These are phyloP conservation scores for Metschnikowia shivogae DNA, from an alignment of 805 yeast species.

Conservation along the genomic window DNA sequence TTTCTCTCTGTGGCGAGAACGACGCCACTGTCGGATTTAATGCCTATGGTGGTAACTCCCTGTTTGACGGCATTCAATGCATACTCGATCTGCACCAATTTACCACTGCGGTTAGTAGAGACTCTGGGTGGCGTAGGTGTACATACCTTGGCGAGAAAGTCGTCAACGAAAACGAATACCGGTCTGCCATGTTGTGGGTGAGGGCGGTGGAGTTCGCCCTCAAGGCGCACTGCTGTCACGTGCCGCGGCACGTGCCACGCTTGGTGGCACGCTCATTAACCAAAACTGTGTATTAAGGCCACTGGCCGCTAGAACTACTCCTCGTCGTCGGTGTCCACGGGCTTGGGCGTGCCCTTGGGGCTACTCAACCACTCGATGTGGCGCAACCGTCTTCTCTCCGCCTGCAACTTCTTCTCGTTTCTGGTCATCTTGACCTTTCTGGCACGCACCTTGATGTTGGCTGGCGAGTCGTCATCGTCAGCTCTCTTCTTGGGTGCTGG, in stretches of 20 bases:
- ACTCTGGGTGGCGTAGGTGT: slow-evolving; percentile 33
- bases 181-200: slow-evolving; percentile 72
- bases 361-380: slow-evolving; percentile 91
- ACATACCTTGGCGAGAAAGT: slow-evolving; percentile 94
- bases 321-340: slow-evolving; percentile 91
- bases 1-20: slow-evolving; percentile 96
- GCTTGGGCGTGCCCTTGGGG: slow-evolving; percentile 98
- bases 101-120: slow-evolving; percentile 61
- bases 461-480: slow-evolving; percentile 85
- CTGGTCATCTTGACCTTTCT: slow-evolving; percentile 97
- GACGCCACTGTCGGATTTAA: slow-evolving; percentile 89
- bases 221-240: slow-evolving; percentile 5
- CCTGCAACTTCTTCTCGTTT: slow-evolving; percentile 89
- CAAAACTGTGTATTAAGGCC: not conserved
- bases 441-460: slow-evolving; percentile 86
- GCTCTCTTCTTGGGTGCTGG: slow-evolving; percentile 41
- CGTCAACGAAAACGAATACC: slow-evolving; percentile 95
- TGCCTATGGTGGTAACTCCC: slow-evolving; percentile 96
- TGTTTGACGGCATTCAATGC: slow-evolving; percentile 96
- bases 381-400: slow-evolving; percentile 90
- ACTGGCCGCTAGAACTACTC: slow-evolving; percentile 35
- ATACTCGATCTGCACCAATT: slow-evolving; percentile 95
- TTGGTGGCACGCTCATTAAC: no score
- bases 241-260: slow-evolving; percentile 1
- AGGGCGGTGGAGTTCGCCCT: slow-evolving; percentile 5